phyloP scores from a whole-genome alignment of 1,284 basidiomycete genomes.

The Trichosporon asahii region DNA sequence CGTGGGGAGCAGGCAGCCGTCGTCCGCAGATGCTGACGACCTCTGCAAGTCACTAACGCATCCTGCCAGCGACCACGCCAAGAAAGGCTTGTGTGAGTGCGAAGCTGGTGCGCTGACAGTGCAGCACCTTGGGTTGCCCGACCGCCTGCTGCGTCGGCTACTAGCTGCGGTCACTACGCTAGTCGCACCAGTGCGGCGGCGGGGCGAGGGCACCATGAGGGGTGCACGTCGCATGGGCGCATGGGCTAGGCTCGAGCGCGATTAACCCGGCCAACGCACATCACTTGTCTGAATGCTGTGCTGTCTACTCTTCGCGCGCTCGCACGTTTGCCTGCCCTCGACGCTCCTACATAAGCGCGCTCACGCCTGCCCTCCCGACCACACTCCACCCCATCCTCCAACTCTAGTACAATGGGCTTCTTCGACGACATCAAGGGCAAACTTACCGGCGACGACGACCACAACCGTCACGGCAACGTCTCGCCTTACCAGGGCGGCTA shows the following conservation, averaged over 20 bases:
- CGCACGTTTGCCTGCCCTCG: neutral
- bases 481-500: neutral
- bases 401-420: neutral
- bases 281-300: neutral
- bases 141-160: no score
- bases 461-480: neutral
- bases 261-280: neutral
- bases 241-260: neutral
- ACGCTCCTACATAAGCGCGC: neutral
- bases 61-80: neutral
- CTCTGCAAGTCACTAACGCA: neutral
- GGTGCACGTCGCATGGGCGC: neutral
- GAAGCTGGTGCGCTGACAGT: neutral
- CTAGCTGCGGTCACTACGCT: neutral
- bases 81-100: neutral
- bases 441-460: neutral
- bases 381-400: neutral
- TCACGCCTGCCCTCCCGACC: neutral
- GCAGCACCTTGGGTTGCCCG: neutral
- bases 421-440: conserved; percentile 4
- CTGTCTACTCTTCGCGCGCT: neutral
- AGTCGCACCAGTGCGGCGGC: neutral
- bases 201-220: neutral
- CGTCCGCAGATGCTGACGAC: no score
- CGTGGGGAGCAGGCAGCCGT: neutral